These are phyloP conservation scores for Botryotinia calthae DNA, from an alignment of 2,329 filamentous ascomycete species.

Conservation along the genomic window DNA sequence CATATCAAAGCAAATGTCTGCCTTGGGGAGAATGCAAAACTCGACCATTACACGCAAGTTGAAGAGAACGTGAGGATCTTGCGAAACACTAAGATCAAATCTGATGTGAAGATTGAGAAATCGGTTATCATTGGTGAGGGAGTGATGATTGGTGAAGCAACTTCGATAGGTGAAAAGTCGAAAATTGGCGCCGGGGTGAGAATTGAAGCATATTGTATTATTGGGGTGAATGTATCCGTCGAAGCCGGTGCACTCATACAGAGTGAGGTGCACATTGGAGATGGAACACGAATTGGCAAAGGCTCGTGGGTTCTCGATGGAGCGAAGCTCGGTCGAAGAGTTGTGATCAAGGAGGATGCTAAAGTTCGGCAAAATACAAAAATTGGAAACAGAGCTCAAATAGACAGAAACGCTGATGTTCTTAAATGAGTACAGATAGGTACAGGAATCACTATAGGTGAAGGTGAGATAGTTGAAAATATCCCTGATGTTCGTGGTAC, in stretches of 20 bases:
- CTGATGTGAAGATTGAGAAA: accelerated
- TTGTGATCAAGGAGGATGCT: accelerated
- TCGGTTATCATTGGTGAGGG: background rate
- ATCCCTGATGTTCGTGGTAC: background rate
- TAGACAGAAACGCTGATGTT: background rate
- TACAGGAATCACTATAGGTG: no score
- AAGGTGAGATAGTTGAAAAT: background rate
- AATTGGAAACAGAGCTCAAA: background rate
- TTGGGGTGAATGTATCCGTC: background rate
- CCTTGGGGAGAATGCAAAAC: background rate
- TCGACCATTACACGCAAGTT: background rate
- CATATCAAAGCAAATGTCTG: background rate
- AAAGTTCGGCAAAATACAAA: background rate
- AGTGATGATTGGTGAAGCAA: background rate
- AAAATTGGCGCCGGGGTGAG: accelerated
- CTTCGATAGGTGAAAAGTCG: background rate
- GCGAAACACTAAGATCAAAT: background rate
- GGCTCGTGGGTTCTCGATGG: background rate
- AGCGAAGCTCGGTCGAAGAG: background rate
- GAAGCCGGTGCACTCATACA: background rate
- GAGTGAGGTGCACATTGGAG: background rate
- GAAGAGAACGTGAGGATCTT: background rate
- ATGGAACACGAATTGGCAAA: background rate
- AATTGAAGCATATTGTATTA: background rate
- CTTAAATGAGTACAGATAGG: background rate